Conservation (phyloP, 768 basidiomycete species). For the Panus rudis region DNA sequence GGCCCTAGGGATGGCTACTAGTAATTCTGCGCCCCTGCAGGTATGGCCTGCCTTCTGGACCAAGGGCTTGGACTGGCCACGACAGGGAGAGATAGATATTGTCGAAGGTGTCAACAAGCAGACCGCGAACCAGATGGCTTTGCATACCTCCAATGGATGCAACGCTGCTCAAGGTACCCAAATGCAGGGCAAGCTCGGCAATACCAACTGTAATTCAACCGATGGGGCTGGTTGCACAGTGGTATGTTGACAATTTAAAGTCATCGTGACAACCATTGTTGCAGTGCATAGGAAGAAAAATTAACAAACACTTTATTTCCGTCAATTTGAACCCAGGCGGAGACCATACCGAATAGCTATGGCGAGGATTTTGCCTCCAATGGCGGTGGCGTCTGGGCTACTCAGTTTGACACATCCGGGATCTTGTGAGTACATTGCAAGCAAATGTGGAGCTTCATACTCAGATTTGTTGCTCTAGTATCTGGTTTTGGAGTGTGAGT, state of each 20-base stretch:
- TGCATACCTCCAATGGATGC: conserved; percentile 42
- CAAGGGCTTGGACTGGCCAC: conserved; percentile 35
- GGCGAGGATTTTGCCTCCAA: conserved; percentile 34
- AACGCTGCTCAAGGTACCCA: conserved; percentile 23
- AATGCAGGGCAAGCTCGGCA: conserved; percentile 25
- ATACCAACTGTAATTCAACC: conserved; percentile 25
- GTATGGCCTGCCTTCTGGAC: conserved; percentile 37
- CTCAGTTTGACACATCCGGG: conserved; percentile 57
- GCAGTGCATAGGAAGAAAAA: too few relatives aligned
- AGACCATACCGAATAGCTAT: conserved; percentile 32
- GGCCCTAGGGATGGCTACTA: too few relatives aligned
- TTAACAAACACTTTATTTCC: too few relatives aligned
- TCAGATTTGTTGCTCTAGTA: too few relatives aligned
- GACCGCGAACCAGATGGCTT: conserved; percentile 46
- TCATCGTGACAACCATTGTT: too few relatives aligned
- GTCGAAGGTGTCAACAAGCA: conserved; percentile 53
- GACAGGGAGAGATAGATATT: conserved; percentile 44
- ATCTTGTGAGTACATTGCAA: conserved; percentile 32
- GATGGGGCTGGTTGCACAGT: conserved; percentile 33
- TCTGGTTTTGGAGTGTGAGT: conserved; percentile 45
- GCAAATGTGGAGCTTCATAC: not conserved
- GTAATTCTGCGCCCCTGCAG: too few relatives aligned
- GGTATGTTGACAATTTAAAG: too few relatives aligned
- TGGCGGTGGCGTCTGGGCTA: conserved; percentile 63
- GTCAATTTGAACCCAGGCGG: too few relatives aligned